Base-by-base conservation (phyloP, 768 basidiomycete genomes). In the Pulveroboletus frians region DNA sequence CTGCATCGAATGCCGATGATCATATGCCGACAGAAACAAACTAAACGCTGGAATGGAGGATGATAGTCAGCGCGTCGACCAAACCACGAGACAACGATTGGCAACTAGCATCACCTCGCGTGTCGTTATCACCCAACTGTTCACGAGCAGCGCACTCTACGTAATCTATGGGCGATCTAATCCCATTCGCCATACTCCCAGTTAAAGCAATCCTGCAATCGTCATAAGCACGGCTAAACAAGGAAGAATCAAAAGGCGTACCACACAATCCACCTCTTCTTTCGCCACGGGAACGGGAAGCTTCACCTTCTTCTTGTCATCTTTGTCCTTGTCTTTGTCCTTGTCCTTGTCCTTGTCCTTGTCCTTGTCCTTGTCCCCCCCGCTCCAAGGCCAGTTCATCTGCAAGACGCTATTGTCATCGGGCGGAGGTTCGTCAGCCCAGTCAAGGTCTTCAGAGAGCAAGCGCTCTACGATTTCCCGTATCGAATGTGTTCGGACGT, bases 401-500 rank as follows among this genome's bases (percentile, higher is more conserved):
- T 15, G 32, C 9, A 40, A 46, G 7, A 42, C 38, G 1, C 4
- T 30, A 34, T 55, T 20, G 27, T 54, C 46, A 5, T 51, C 46
- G 9, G 53, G 29, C 15, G 48, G 47, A 21, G 54, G 49, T 27
- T 66, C 59, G 18, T 65, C 65, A 3, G 60, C 74, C 81, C 81
- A 82, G 38, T 81, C 79, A 37, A 80, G 66, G 5, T 71, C 73
- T 36, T 74, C 67, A 50, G 77, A 70, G 26, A 88, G 71, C 38
- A 86, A 67, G 49, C 79, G 76, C 17, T 91, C 85, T 54, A 92
- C 77, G 42, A 92, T 65, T 4, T 81, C 74, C n/a, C 72, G 72
- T 51, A 93, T 89, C 2, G 76, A 62, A 51, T 93, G 91, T 8
- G 80, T 85, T 15, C 83, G 73, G 15, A 88, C 62, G 57, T 86